Evolutionary conservation across 2,329 filamentous ascomycete species (phyloP), one percentile per base, ranked within the genome.

Genomic region (Ophiocordyceps australis): DNA sequence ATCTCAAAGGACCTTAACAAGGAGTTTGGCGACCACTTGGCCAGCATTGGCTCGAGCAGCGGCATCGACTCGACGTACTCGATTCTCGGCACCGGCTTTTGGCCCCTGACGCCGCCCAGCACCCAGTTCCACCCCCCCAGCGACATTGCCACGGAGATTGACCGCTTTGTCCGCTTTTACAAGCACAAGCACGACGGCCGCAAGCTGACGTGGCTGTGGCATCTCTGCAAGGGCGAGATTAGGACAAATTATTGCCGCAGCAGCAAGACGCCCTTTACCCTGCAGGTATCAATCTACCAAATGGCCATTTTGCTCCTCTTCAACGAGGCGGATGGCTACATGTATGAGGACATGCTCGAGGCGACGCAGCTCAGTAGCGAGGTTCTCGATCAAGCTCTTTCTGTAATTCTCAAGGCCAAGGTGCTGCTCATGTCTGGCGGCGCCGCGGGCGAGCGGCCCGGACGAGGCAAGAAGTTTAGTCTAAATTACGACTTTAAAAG

Each of bases 141-240:
- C 9, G 80, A 86, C 41, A 82, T 98, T 35, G 68, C 76, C 32
- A 73, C 76, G 37, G 89, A 91, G 13, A 82, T 86, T 35, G 83
- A 95, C 41, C 75, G 81, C 14, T 98, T 98, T 49, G 65, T 74
- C 17, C 74, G 67, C 17, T 98, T 91, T 50, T 98, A 98, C 61
- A 83, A 80, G 53, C 75, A 85, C 50, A 98, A 95, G 63, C 89
- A 98, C 47, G 89, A 77, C 38, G 89, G 89, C 19, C 79, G 89
- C 32, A 98, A 95, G 56, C 63, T 98, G 20, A 93, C 86, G 7
- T 98, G 89, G 89, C 54, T 98, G 29, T 98, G 89, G 89, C 83
- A 95, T 47, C 59, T 98, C 27, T 95, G 83, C 65, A 98, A 95
- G 59, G 89, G 89, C 29, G 89, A 98, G 50, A 69, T 98, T 32